Evolutionary conservation across 495 filamentous ascomycete species (phyloP).

Genomic region (Cudoniella acicularis): DNA sequence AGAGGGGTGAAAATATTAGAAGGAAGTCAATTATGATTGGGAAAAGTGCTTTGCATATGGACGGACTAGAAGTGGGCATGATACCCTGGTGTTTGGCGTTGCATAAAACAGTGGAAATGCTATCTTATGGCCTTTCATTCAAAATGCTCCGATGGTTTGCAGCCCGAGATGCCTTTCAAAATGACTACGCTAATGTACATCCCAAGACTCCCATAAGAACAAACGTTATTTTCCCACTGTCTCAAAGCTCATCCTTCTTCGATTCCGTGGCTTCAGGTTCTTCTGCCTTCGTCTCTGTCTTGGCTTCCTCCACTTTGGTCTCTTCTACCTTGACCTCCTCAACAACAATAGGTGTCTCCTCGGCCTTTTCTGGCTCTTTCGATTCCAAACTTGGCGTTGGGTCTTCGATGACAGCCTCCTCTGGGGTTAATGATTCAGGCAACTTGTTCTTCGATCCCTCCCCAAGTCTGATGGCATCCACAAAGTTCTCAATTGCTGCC

Average conservation of each 20-base stretch:
- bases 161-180: not conserved
- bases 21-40: conserved; percentile 21
- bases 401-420: conserved; percentile 33
- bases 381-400: not conserved
- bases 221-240: not conserved
- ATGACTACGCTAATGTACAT: conserved; percentile 6
- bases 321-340: conserved; percentile 11
- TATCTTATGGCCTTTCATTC: no score
- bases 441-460: conserved; percentile 79
- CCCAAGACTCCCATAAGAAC: not conserved
- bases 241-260: conserved; percentile 24
- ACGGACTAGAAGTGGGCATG: not conserved
- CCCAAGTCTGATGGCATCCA: conserved; percentile 82
- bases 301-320: not conserved
- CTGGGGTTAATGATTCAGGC: conserved; percentile 63
- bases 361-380: not conserved
- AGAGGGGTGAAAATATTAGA: conserved; percentile 63
- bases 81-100: not conserved
- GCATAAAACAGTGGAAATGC: not conserved
- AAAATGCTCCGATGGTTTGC: not conserved
- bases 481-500: conserved; percentile 71
- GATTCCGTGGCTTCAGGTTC: conserved; percentile 22
- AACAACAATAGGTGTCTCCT: not conserved
- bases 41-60: not conserved
- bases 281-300: conserved; percentile 30